phyloP scores from a whole-genome alignment of 257 asterid genomes.

The Penstemon newberryi region DNA sequence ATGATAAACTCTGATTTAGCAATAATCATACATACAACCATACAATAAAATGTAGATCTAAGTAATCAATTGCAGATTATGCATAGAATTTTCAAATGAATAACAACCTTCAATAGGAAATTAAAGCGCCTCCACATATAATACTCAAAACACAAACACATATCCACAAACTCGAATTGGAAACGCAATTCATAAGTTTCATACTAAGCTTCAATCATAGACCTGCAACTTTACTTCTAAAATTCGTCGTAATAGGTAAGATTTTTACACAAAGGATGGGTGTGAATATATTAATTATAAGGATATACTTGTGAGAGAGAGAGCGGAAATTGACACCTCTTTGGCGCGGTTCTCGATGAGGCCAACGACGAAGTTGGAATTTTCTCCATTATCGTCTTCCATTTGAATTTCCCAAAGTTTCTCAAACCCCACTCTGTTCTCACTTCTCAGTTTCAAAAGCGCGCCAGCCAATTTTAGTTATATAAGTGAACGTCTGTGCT shows the following conservation, averaged over 20 bases:
- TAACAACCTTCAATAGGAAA: background rate
- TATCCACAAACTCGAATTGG: background rate
- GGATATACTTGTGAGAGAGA: background rate
- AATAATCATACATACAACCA: constrained; percentile 8
- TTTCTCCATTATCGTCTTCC: constrained; percentile 82
- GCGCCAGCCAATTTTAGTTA: constrained; percentile 16
- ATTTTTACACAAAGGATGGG: too few species aligned
- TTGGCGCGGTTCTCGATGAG: constrained; percentile 91
- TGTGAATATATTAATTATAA: too few species aligned
- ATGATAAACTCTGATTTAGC: constrained; percentile 8
- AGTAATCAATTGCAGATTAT: background rate
- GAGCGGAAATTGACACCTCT: constrained; percentile 51
- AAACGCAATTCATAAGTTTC: background rate
- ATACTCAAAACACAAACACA: background rate
- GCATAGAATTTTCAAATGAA: background rate
- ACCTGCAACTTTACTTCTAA: background rate
- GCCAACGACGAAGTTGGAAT: constrained; percentile 82
- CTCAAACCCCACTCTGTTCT: background rate
- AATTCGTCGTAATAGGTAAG: background rate
- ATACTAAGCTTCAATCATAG: background rate
- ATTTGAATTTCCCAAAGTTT: constrained; percentile 29
- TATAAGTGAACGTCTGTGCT: too few species aligned
- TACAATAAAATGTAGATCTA: constrained; percentile 3
- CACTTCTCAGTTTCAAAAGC: constrained; percentile 16
- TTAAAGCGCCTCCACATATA: background rate